Evolutionary conservation across 768 basidiomycete species (phyloP), one percentile per base, ranked within the genome.

Genomic region (Butyriboletus loyo): DNA sequence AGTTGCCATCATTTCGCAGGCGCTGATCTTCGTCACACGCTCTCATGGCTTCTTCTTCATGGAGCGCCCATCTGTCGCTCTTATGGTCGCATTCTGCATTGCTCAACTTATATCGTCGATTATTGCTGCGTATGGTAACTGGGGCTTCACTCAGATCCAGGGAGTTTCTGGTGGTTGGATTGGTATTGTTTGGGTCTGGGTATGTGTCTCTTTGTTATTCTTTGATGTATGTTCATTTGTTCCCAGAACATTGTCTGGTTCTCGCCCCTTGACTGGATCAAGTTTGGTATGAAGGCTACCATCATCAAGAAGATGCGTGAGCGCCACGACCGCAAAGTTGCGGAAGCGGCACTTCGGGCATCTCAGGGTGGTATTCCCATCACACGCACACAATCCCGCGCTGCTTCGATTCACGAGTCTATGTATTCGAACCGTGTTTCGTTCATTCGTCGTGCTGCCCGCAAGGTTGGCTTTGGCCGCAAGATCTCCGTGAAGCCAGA

Each of bases 1-100:
- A 75, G 96, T 98, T 53, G 96, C 96, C 55, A 95, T 98, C 73
- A 98, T 98, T 76, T 98, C 96, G 41, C 96, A 98, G 72, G 96
- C 96, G 2, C 79, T 98, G 58, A 97, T 96, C 76, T 96, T 96
- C 77, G 84, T 95, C 71, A 96, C 93, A 36, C 92, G 93, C 75
- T 85, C 93, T 60, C 94, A 95, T 65, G 79, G 87, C 10, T 94
- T 91, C 83, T 95, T 93, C 89, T 96, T 93, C 80, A 91, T 92
- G 89, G 92, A 96, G 71, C 86, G 92, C 48, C 92, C 92, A 6
- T 97, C 96, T 31, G 74, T 77, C 30, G 96, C 96, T 28, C 84
- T 98, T 50, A 77, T 98, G 75, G 73, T 73, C 56, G 96, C 96
- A 14, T 98, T 98, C 84, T 85, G 84, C 71, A 66, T 98, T 51